Evolutionary conservation across 768 basidiomycete species (phyloP), one percentile per base, ranked within the genome.

Genomic region (Pholiota conissans): DNA sequence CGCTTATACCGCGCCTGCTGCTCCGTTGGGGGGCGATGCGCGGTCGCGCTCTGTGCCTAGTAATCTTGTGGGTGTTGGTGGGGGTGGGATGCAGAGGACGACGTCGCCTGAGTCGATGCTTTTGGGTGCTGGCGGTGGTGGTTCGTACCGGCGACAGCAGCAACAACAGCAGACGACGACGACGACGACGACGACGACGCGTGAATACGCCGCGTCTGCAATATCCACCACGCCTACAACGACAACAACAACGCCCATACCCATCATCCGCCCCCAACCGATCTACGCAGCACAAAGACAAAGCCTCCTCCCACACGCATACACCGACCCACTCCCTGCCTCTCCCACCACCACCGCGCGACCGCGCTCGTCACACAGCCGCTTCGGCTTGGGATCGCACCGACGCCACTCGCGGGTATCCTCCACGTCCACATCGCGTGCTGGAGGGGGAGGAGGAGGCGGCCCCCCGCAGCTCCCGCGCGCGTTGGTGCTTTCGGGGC

Each of bases 401-500:
- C 11, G n/a, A 24, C 22, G 8, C 8, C 18, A 20, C 42, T 45
- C 42, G 22, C 20, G 42, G 1, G 42, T 45, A 5, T 45, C 42
- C 18, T 24, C n/a, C 22, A 34, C 30, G 16, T 29, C 16, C 52
- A 39, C 6, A n/a, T n/a, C n/a, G n/a, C 26, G 39, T 27, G 29
- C 20, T 18, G 37, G n/a, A 39, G 37, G 37, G 28, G 40, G 18
- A 10, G n/a, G 14, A 14, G 27, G 18, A 20, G 37, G 40, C n/a
- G 52, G 5, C 7, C 29, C 53, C 18, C 60, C 72, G 20, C 64
- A 77, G 56, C 63, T 76, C 72, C 87, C 90, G 1, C 74, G 77
- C 49, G 89, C 83, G 2, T 71, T 92, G 2, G 86, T 91, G 3
- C 67, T 90, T 6, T 83, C 88, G 2, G 87, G 88, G 0, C 77